These are phyloP conservation scores for Cutaneotrichosporon cavernicola DNA, from an alignment of 1,284 basidiomycete genomes.

Conservation along the genomic window DNA sequence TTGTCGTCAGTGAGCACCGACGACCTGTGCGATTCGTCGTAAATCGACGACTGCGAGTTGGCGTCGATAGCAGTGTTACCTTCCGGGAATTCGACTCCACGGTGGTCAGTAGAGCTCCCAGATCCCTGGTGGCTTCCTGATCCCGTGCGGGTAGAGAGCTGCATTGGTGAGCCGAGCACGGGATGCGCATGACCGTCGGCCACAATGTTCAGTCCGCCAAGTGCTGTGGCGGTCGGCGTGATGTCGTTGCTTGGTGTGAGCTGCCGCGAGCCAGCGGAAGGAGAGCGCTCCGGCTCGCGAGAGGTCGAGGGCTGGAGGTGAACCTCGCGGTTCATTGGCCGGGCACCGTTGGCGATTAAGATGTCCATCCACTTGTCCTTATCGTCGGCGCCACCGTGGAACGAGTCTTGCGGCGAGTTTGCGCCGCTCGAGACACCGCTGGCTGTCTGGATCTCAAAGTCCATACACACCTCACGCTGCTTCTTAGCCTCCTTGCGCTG, in stretches of 20 bases:
- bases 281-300: neutral
- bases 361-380: conserved; percentile 63
- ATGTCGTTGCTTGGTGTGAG: conserved; percentile 10
- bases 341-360: conserved; percentile 65
- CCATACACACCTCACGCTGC: conserved; percentile 52
- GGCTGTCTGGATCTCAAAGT: conserved; percentile 47
- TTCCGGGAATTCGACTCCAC: neutral
- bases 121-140: neutral
- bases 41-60: conserved; percentile 5
- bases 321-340: conserved; percentile 58
- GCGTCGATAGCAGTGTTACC: neutral
- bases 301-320: conserved; percentile 5
- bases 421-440: conserved; percentile 41
- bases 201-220: conserved; percentile 9
- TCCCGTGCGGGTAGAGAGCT: conserved; percentile 1
- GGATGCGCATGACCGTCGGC: conserved; percentile 9
- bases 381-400: conserved; percentile 45
- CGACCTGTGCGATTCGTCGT: conserved; percentile 4
- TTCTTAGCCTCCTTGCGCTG: conserved; percentile 41
- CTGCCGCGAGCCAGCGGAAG: neutral
- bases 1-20: conserved; percentile 15
- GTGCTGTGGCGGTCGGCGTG: conserved; percentile 18
- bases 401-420: conserved; percentile 45
- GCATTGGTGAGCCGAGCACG: conserved; percentile 11
- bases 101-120: neutral